These are phyloP conservation scores for Neurospora sp. DNA, from an alignment of 495 filamentous ascomycete species.

Conservation along the genomic window DNA sequence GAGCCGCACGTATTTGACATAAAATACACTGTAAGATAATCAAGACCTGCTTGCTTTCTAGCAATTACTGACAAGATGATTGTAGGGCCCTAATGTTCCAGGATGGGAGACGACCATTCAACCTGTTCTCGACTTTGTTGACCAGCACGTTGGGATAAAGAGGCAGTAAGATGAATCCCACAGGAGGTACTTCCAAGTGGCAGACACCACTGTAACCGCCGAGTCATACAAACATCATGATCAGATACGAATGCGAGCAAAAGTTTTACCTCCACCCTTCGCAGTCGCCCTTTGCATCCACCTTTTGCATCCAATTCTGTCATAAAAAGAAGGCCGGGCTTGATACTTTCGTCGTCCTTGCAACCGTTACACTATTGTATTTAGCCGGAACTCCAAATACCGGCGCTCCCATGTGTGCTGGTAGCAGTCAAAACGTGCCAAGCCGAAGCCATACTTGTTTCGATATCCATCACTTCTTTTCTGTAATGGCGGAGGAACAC, in stretches of 20 bases:
- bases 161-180: background rate
- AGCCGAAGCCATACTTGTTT: background rate
- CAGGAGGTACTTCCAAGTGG: background rate
- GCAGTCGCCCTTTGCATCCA: background rate
- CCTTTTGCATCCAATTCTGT: background rate
- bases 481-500: background rate
- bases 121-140: slow-evolving; percentile 18
- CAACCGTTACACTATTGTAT: background rate
- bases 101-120: slow-evolving; percentile 18
- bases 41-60: background rate
- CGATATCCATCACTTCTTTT: background rate
- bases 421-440: background rate
- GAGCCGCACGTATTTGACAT: slow-evolving; percentile 15
- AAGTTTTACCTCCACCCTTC: background rate
- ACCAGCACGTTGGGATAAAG: slow-evolving; percentile 3
- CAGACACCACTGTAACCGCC: background rate
- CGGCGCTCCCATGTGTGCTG: background rate
- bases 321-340: background rate
- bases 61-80: background rate
- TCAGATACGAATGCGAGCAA: background rate
- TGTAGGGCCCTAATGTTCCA: slow-evolving; percentile 6
- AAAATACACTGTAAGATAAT: slow-evolving; percentile 16
- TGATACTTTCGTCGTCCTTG: background rate
- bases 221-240: background rate
- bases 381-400: background rate